Conservation (phyloP, 2,329 filamentous ascomycete species). For the Fusarium acutatum region DNA sequence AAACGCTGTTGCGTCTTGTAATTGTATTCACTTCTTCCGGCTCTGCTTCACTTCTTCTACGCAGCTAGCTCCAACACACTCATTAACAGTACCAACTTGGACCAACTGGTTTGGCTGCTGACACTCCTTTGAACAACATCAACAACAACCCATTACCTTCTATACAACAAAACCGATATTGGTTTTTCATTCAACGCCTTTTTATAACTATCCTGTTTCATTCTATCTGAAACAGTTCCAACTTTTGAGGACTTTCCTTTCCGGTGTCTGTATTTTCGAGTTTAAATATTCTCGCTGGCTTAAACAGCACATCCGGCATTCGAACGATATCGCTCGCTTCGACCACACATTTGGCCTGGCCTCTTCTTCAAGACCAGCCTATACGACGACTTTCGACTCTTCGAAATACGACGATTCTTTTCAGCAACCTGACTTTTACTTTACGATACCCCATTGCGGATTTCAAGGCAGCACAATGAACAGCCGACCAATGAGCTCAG, state of each 20-base stretch:
- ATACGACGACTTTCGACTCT: slow-evolving; percentile 29
- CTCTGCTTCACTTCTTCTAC: slow-evolving; percentile 48
- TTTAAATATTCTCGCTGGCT: slow-evolving; percentile 38
- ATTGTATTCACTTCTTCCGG: slow-evolving; percentile 42
- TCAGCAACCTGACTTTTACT: neutral
- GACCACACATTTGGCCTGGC: slow-evolving; percentile 15
- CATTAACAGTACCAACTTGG: slow-evolving; percentile 47
- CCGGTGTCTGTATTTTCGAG: slow-evolving; percentile 41
- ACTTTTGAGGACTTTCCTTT: slow-evolving; percentile 1
- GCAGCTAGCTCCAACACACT: slow-evolving; percentile 44
- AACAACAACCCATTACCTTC: slow-evolving; percentile 11
- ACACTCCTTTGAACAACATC: slow-evolving; percentile 56
- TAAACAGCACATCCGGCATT: slow-evolving; percentile 34
- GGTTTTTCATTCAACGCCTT: slow-evolving; percentile 19
- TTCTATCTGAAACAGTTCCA: slow-evolving; percentile 9
- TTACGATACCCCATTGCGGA: slow-evolving; percentile 36
- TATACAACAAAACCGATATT: slow-evolving; percentile 21
- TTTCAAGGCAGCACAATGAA: slow-evolving; percentile 31
- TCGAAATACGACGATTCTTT: slow-evolving; percentile 30
- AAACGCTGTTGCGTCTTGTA: slow-evolving; percentile 43
- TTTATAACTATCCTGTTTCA: slow-evolving; percentile 14
- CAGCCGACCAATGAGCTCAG: slow-evolving; percentile 29
- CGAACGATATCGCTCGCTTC: slow-evolving; percentile 32
- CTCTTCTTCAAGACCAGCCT: slow-evolving; percentile 13
- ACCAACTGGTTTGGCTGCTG: slow-evolving; percentile 68